Base-by-base conservation (phyloP, 306 rosid genomes). In the Medicago lupulina region DNA sequence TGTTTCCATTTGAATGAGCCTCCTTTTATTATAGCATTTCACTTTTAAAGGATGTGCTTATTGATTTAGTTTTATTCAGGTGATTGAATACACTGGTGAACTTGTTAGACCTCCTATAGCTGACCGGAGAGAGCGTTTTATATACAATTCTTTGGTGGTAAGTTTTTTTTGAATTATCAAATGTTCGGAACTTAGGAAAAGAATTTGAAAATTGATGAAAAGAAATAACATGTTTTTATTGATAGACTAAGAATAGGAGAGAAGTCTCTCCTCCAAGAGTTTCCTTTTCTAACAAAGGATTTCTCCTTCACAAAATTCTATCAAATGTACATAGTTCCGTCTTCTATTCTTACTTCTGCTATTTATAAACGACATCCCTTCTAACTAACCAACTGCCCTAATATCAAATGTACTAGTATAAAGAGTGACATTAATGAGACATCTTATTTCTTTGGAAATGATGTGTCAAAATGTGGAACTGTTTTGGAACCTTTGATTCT, bases 111-210 rank as follows among this genome's bases (percentile, higher is more conserved):
- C 99, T 81, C 77, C 97, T 59, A 81, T 92, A 67, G 99, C 99
- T 68, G 99, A 95, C 77, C 86, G 99, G 78, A 95, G 99, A 83
- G 99, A 95, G 85, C 93, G 85, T 49, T 92, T 95, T 70, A 92
- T 95, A 85, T 95, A 95, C 85, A 95, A 95, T 84, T 95, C 96
- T 6, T 83, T 95, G 82, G 99, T 95, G 93, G 99, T 95, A 86
- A 84, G 92, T 89, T 63, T 62, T 75, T 75, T 54, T 44, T 18
- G 25, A 75, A 54, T 74, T 13, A 41, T 84, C 17, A 34, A 53
- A 21, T 67, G 36, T 13, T 43, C 19, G 57, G 19, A 14, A 67
- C 57, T 25, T 44, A 44, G 3, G 55, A 67, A 67, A 67, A 21
- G 10, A 65, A 47, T 67, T 43, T 11, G 72, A 14, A 67, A 23